Percentiles rank a stretch among this genome's conserved stretches.
These are phyloP conservation scores for Cercospora zeae-maydis DNA, from an alignment of 2,329 filamentous ascomycete genomes.

Conservation along the genomic window DNA sequence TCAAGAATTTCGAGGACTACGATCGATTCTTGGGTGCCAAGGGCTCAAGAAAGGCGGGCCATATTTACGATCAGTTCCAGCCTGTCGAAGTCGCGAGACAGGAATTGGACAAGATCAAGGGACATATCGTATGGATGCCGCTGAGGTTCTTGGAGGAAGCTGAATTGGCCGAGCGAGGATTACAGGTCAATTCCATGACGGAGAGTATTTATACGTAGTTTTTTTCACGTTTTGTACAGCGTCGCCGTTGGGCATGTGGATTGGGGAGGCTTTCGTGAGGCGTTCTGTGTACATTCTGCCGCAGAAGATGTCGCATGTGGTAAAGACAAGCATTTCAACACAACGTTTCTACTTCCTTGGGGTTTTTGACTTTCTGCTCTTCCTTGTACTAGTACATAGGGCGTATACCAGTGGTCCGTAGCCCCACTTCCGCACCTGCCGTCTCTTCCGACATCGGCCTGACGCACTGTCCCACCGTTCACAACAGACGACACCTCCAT, in stretches of 20 bases:
- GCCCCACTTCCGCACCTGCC: conserved; percentile 3
- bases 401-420: too few relatives aligned
- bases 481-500: background rate
- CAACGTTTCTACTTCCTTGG: background rate
- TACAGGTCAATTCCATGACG: conserved; percentile 81
- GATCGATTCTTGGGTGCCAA: conserved; percentile 69
- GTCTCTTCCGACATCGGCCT: conserved; percentile 5
- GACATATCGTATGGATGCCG: conserved; percentile 95
- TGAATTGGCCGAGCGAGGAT: conserved; percentile 81
- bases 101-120: conserved; percentile 71
- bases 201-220: conserved; percentile 76
- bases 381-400: background rate
- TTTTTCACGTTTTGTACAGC: background rate
- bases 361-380: background rate
- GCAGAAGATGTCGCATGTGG: background rate
- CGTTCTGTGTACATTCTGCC: background rate
- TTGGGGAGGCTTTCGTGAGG: background rate
- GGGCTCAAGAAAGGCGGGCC: conserved; percentile 63
- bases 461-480: background rate
- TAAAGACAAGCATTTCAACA: background rate
- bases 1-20: conserved; percentile 88
- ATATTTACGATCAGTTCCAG: conserved; percentile 78
- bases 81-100: conserved; percentile 67
- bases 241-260: background rate
- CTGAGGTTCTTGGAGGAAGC: conserved; percentile 78